Percentiles rank a stretch among this genome's conserved stretches.
phyloP scores from a whole-genome alignment of 176 grass and related monocot species.

The Oryza glaberrima region DNA sequence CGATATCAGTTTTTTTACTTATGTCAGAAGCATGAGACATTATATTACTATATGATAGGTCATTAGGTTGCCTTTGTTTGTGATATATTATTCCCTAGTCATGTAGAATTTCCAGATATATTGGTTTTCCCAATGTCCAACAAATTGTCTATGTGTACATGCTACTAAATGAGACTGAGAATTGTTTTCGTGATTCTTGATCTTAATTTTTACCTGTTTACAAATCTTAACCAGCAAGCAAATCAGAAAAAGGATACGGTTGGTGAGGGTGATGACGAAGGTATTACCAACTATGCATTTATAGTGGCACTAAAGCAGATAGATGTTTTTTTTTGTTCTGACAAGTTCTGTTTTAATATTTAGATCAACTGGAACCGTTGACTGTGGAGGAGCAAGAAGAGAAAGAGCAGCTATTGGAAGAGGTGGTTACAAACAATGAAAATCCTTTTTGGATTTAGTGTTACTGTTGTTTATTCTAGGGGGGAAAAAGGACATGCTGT shows the following conservation, averaged over 20 bases:
- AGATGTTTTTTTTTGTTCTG: background rate
- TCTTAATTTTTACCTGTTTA: constrained; percentile 21
- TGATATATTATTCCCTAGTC: constrained; percentile 4
- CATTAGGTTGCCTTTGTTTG: background rate
- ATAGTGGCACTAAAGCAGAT: constrained; percentile 12
- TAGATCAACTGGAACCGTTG: constrained; percentile 61
- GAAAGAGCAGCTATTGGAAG: constrained; percentile 67
- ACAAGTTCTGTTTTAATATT: constrained; percentile 28
- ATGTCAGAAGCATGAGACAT: constrained; percentile 6
- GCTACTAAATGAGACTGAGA: background rate
- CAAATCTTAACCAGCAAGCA: constrained; percentile 57
- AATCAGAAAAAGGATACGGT: constrained; percentile 83
- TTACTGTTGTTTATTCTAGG: background rate
- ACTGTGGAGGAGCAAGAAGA: constrained; percentile 68
- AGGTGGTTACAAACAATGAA: constrained; percentile 29
- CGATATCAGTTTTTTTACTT: constrained; percentile 3
- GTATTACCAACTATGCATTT: constrained; percentile 38
- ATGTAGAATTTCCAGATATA: background rate
- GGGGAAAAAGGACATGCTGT: background rate
- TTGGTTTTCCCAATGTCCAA: background rate
- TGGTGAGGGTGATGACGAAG: constrained; percentile 78
- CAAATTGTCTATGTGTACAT: background rate
- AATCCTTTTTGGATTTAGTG: constrained; percentile 20
- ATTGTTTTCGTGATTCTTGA: constrained; percentile 21
- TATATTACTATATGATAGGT: constrained; percentile 2